These are phyloP conservation scores for Bonia amplexicaulis DNA, from an alignment of 176 grass and related monocot species.

Conservation along the genomic window DNA sequence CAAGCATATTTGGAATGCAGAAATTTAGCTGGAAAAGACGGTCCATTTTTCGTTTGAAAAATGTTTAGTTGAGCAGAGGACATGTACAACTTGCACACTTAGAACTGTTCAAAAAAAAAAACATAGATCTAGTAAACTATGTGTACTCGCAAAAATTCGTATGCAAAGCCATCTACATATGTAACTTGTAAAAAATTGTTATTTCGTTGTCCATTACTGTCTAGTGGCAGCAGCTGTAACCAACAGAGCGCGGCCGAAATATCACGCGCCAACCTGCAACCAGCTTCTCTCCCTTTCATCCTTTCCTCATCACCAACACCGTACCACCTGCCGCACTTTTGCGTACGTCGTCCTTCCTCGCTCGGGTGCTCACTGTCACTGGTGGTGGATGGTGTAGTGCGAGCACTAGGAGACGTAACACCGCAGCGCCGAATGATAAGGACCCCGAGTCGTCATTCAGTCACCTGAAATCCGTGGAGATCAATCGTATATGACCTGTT, in stretches of 20 bases:
- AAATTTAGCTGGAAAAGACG: too few species aligned
- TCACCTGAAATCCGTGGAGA: not conserved
- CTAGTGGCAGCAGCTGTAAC: not conserved
- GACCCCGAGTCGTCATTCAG: not conserved
- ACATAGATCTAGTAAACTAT: too few species aligned
- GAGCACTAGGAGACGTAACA: not conserved
- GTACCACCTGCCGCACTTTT: conserved; percentile 28
- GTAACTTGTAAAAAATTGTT: too few species aligned
- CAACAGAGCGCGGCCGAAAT: conserved; percentile 11
- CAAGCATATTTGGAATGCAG: too few species aligned
- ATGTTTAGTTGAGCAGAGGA: too few species aligned
- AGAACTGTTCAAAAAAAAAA: too few species aligned
- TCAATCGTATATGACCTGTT: not conserved
- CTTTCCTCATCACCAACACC: not conserved
- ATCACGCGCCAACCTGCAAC: conserved; percentile 14
- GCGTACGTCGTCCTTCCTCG: not conserved
- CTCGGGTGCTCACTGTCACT: not conserved
- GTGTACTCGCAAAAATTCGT: too few species aligned
- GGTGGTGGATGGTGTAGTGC: not conserved
- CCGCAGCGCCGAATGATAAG: not conserved
- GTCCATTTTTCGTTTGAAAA: too few species aligned
- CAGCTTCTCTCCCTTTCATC: not conserved
- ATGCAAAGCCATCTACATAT: too few species aligned
- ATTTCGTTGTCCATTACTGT: too few species aligned
- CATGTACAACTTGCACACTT: too few species aligned